Percentiles rank a stretch among this genome's conserved stretches.
These are phyloP conservation scores for Inosperma sp. DNA, from an alignment of 768 basidiomycete species.

Conservation along the genomic window DNA sequence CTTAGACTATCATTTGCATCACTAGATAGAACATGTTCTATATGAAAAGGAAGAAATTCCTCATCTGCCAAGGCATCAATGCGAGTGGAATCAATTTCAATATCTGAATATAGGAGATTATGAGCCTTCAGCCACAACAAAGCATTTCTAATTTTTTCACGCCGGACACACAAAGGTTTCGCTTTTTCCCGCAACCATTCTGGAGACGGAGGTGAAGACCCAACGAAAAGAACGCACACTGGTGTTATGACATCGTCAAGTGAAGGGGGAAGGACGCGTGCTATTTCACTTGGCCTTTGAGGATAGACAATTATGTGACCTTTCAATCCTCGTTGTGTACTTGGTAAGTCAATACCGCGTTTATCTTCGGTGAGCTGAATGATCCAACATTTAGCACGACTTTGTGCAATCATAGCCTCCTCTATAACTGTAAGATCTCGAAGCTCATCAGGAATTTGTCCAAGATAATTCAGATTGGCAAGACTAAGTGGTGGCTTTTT, in stretches of 20 bases:
- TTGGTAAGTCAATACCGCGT: slow-evolving; percentile 1
- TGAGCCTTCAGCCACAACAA: slow-evolving; percentile 34
- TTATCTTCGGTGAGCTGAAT: slow-evolving; percentile 30
- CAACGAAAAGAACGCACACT: slow-evolving; percentile 41
- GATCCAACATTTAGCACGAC: slow-evolving; percentile 34
- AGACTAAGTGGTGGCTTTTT: slow-evolving; percentile 26
- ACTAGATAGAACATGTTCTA: slow-evolving; percentile 22
- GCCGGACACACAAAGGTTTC: slow-evolving; percentile 30
- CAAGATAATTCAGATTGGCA: slow-evolving; percentile 30
- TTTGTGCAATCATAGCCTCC: slow-evolving; percentile 36
- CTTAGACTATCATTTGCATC: slow-evolving; percentile 6
- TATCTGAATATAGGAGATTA: slow-evolving; percentile 32
- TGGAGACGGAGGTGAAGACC: slow-evolving; percentile 21
- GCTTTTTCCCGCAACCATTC: slow-evolving; percentile 33
- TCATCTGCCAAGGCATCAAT: slow-evolving; percentile 19
- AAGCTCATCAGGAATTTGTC: slow-evolving; percentile 28
- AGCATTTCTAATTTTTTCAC: slow-evolving; percentile 29
- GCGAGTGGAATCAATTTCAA: slow-evolving; percentile 21
- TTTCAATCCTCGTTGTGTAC: slow-evolving; percentile 29
- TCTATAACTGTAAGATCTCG: slow-evolving; percentile 34
- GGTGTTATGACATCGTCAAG: slow-evolving; percentile 32
- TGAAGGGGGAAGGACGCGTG: slow-evolving; percentile 30
- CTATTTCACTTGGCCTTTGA: slow-evolving; percentile 28
- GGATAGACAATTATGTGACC: slow-evolving; percentile 42
- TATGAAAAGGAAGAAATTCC: slow-evolving; percentile 24